Base-by-base conservation (phyloP, 2,329 filamentous ascomycete species). In the Rutstroemia sp. region DNA sequence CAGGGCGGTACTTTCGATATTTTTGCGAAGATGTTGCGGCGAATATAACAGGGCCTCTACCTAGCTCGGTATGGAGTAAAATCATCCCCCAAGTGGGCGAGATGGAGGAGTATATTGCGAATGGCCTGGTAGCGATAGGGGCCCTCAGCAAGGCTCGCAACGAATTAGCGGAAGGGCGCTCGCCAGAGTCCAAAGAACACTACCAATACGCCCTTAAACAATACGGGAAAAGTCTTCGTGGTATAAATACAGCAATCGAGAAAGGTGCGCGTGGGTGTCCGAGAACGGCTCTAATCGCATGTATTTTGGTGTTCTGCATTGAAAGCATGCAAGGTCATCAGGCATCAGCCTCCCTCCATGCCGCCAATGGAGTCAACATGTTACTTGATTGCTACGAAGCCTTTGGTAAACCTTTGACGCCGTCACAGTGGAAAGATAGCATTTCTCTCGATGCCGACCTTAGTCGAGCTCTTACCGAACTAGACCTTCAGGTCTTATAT, bases 41-140 rank as follows among this genome's bases (percentile, higher is more conserved):
- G 8, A 44, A 57, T 19, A 56, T 65, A 6, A 36, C 56, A 14
- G 62, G 61, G 3, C 58, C 59, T 14, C 59, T 60, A 34, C 27
- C 45, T 10, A 56, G 49, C 4, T 44, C 54, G 9, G 38, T 61
- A 9, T 65, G 63, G 63, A 47, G 49, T 12, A 47, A 51, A 12
- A n/a, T 63, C 10, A 59, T 65, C 19, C 60, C 59, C 2, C 63
- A 65, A 53, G 52, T 56, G 12, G 46, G 53, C 23, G 52, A 64
- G 38, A 16, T 42, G 21, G 58, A 65, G 27, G 52, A 56, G 14
- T 63, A 60, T 42, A 54, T 65, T 2, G 23, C 45, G 12, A 55
- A 64, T 48, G 63, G 60, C 10, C 48, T 63, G 2, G 51, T 65
- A 8, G 62, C 62, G 2, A 36, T 65, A 3, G 58, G 61, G 2